These are phyloP conservation scores for Debaryomycetaceae sp. DNA, from an alignment of 1,139 yeast species.

Conservation along the genomic window DNA sequence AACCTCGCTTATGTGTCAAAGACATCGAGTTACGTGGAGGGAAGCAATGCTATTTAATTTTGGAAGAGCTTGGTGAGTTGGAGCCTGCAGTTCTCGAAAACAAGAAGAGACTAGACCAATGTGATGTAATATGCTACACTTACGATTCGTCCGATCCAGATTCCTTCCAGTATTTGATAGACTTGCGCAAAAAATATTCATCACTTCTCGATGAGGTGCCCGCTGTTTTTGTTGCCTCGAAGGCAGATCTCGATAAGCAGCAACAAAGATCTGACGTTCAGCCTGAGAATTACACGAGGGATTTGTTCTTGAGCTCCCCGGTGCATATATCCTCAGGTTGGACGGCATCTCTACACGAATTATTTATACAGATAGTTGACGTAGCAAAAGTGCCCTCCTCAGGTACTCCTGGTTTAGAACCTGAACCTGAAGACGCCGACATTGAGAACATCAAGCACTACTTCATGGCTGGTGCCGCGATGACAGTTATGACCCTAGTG, in stretches of 20 bases:
- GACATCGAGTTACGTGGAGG: slow-evolving; percentile 96
- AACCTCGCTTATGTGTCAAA: slow-evolving; percentile 79
- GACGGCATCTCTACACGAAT: slow-evolving; percentile 81
- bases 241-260: slow-evolving; percentile 93
- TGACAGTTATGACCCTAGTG: slow-evolving; percentile 58
- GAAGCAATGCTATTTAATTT: slow-evolving; percentile 84
- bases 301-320: slow-evolving; percentile 59
- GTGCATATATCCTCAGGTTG: slow-evolving; percentile 86
- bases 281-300: slow-evolving; percentile 82
- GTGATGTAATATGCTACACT: slow-evolving; percentile 86
- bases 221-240: slow-evolving; percentile 81
- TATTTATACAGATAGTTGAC: slow-evolving; percentile 82
- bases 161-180: slow-evolving; percentile 79
- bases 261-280: slow-evolving; percentile 83
- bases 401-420: slow-evolving; percentile 79
- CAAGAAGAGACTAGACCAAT: slow-evolving; percentile 65
- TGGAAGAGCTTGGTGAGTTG: slow-evolving; percentile 86
- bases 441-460: slow-evolving; percentile 44
- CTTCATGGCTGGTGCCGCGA: slow-evolving; percentile 63
- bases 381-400: slow-evolving; percentile 77
- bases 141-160: slow-evolving; percentile 97
- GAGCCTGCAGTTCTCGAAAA: slow-evolving; percentile 82
- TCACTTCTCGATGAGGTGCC: slow-evolving; percentile 65
- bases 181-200: slow-evolving; percentile 57
- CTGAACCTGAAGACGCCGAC: slow-evolving; percentile 53